Conservation (phyloP, 2,329 filamentous ascomycete species). For the Penicillium digitatum region DNA sequence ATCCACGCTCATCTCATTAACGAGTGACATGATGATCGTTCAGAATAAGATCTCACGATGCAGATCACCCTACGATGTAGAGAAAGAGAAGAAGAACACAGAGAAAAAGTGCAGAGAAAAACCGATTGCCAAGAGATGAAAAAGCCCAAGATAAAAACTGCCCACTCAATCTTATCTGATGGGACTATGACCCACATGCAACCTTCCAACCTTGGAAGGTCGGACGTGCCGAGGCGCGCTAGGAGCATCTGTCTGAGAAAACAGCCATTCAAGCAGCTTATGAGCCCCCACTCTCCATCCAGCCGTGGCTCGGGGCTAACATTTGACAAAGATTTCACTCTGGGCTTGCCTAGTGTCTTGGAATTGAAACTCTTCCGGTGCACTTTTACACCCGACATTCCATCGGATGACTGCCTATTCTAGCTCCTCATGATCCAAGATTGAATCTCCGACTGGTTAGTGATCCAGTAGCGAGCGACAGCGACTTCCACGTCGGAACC, state of each 20-base stretch:
- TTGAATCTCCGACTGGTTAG: not conserved
- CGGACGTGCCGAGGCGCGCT: not conserved
- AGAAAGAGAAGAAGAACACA: not conserved
- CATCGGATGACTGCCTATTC: not conserved
- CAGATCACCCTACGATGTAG: not conserved
- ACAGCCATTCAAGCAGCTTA: not conserved
- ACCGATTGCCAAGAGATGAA: not conserved
- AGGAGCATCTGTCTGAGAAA: not conserved
- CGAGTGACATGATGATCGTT: not conserved
- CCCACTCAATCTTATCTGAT: conserved; percentile 7
- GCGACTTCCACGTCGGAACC: not conserved
- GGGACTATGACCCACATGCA: not conserved
- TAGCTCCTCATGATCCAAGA: not conserved
- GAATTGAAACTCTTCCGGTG: not conserved
- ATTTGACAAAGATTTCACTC: not conserved
- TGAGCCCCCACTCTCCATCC: not conserved
- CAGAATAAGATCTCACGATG: not conserved
- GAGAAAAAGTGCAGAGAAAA: not conserved
- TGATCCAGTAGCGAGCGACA: not conserved
- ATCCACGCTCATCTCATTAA: not conserved
- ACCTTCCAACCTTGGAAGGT: not conserved
- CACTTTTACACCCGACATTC: not conserved
- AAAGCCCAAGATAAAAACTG: not conserved
- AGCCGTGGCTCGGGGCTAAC: not conserved
- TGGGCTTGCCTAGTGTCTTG: not conserved